Evolutionary conservation across 345 rosid genomes (phyloP).

Genomic region (Citrus mangshanensis): DNA sequence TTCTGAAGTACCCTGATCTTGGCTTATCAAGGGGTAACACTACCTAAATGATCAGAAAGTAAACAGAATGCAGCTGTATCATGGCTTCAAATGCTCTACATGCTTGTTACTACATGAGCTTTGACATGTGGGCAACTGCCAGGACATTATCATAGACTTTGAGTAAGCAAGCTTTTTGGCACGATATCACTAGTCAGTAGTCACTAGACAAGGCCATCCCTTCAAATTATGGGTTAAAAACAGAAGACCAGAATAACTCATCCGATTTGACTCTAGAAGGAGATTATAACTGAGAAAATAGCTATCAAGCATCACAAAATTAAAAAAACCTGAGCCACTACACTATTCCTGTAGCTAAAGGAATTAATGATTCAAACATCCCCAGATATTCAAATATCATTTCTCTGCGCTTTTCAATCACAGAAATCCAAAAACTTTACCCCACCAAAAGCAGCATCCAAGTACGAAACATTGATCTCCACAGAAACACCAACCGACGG

Average conservation of each 20-base stretch:
- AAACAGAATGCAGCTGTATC: neutral
- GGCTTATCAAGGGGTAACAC: neutral
- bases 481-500: conserved; percentile 63
- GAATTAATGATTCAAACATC: neutral
- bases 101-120: neutral
- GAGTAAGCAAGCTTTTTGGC: neutral
- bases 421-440: conserved; percentile 29
- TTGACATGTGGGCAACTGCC: neutral
- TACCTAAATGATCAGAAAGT: neutral
- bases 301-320: neutral
- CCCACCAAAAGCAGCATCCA: conserved; percentile 77
- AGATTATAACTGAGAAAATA: neutral
- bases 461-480: conserved; percentile 80
- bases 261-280: neutral
- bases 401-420: neutral
- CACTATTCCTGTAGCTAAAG: neutral
- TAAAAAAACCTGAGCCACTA: too few species aligned
- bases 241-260: neutral
- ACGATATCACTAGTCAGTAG: neutral
- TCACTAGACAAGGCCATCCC: neutral
- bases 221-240: neutral
- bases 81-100: neutral
- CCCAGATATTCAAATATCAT: neutral
- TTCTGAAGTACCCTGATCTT: neutral
- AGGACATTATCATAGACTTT: neutral